Percentiles rank a stretch among this genome's conserved stretches.
phyloP scores from a whole-genome alignment of 2,329 filamentous ascomycete genomes.

The Trichoderma aggressivum region DNA sequence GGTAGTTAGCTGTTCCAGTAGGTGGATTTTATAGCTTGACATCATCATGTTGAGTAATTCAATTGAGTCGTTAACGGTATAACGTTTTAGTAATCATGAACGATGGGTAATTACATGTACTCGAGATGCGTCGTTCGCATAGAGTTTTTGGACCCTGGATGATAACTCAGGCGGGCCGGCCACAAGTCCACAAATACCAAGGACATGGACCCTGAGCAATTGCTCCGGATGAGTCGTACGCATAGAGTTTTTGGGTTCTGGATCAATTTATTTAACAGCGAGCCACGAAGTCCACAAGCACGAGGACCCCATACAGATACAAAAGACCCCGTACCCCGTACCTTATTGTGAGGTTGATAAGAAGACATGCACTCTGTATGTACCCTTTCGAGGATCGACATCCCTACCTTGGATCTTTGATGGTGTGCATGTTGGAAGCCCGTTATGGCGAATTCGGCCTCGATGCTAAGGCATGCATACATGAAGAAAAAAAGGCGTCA shows the following conservation, averaged over 20 bases:
- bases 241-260: no score
- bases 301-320: no score
- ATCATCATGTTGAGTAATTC: background rate
- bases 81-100: background rate
- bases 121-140: background rate
- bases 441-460: background rate
- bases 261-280: no score
- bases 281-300: no score
- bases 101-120: background rate
- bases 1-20: background rate
- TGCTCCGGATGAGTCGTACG: no score
- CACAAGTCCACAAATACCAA: background rate
- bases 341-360: background rate
- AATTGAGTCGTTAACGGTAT: background rate
- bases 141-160: background rate
- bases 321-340: background rate
- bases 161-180: background rate
- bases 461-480: background rate
- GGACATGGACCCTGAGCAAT: no score
- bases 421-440: background rate
- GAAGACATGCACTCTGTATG: background rate
- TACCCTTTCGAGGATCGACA: background rate
- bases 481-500: background rate
- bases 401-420: background rate
- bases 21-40: background rate